phyloP scores from a whole-genome alignment of 805 yeast genomes.

The Wickerhamomyces xylosicus region DNA sequence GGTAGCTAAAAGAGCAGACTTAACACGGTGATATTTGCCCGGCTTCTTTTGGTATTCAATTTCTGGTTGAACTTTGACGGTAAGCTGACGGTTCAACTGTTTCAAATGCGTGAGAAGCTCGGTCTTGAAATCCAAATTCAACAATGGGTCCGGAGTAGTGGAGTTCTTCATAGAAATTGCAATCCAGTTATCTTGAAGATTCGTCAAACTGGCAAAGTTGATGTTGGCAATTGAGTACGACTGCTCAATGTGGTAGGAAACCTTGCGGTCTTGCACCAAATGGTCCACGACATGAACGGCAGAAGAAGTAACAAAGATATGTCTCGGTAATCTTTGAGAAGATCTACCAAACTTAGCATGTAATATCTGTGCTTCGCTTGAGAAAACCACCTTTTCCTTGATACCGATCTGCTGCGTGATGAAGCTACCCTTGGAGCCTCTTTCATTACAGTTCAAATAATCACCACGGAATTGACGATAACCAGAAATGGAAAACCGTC shows the following conservation, averaged over 20 bases:
- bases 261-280: constrained; percentile 51
- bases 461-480: constrained; percentile 92
- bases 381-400: constrained; percentile 61
- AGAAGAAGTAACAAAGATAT: constrained; percentile 56
- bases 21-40: constrained; percentile 65
- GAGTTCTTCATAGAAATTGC: constrained; percentile 35
- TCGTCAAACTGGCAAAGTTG: constrained; percentile 56
- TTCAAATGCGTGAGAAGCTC: constrained; percentile 74
- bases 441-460: constrained; percentile 74
- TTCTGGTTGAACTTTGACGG: constrained; percentile 57
- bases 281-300: constrained; percentile 67
- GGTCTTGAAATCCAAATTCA: constrained; percentile 80
- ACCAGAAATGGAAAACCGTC: constrained; percentile 80
- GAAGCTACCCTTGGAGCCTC: constrained; percentile 68
- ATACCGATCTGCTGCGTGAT: constrained; percentile 62
- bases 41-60: constrained; percentile 87
- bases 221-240: constrained; percentile 51
- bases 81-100: constrained; percentile 44
- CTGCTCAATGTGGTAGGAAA: constrained; percentile 51
- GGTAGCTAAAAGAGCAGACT: constrained; percentile 49
- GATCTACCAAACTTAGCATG: constrained; percentile 89
- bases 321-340: constrained; percentile 64
- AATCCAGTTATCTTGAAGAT: constrained; percentile 86
- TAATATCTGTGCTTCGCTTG: constrained; percentile 72
- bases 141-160: constrained; percentile 63